Evolutionary conservation across 495 filamentous ascomycete genomes (phyloP).

Genomic region (Xylaria venustula): DNA sequence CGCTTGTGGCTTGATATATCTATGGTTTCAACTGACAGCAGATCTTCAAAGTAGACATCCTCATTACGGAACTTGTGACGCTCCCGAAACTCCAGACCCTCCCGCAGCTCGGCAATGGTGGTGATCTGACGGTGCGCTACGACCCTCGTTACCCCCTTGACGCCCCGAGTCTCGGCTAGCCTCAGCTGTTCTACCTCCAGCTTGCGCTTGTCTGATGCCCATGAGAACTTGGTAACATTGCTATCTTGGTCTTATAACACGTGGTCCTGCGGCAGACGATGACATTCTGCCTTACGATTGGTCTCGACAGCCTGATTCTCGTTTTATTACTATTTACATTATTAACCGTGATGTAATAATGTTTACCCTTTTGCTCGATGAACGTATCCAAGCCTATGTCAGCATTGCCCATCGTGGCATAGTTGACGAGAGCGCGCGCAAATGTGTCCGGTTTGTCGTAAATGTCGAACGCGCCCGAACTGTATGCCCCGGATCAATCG

Average conservation of each 20-base stretch:
- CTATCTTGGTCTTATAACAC: background rate
- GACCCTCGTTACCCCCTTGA: background rate
- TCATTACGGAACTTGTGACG: background rate
- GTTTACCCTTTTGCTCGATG: slow-evolving; percentile 7
- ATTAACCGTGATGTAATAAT: background rate
- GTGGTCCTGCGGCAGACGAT: slow-evolving; percentile 5
- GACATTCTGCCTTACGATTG: background rate
- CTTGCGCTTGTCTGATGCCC: background rate
- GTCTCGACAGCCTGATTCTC: background rate
- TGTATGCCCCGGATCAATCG: slow-evolving; percentile 37
- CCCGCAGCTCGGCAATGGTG: background rate
- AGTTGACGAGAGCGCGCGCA: slow-evolving; percentile 24
- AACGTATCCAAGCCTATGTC: slow-evolving; percentile 23
- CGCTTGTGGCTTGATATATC: background rate
- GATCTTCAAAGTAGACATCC: background rate
- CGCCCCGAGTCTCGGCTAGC: background rate
- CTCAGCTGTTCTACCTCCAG: background rate
- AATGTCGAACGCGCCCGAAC: slow-evolving; percentile 31
- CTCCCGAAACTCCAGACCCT: background rate
- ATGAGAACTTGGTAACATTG: slow-evolving; percentile 9
- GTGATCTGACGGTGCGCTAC: slow-evolving; percentile 6
- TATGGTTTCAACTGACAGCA: background rate
- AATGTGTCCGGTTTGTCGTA: slow-evolving; percentile 20
- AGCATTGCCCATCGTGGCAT: slow-evolving; percentile 27
- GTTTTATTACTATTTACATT: background rate